These are phyloP conservation scores for Calvatia gigantea DNA, from an alignment of 768 basidiomycete genomes.

Conservation along the genomic window DNA sequence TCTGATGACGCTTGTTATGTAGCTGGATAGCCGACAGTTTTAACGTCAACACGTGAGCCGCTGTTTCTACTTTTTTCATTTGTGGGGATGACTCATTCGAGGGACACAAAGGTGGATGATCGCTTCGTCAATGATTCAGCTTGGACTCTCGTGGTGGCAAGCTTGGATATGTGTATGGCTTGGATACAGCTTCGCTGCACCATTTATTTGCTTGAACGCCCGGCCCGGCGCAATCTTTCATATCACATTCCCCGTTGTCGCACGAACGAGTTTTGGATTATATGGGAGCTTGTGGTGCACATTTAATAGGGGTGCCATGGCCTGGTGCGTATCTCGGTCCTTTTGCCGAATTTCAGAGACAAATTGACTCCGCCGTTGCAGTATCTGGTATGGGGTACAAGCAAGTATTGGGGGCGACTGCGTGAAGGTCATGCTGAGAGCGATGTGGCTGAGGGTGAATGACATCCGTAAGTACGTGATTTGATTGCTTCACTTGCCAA, in stretches of 20 bases:
- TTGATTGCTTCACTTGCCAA: not conserved
- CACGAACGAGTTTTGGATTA: conserved; percentile 73
- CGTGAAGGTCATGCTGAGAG: conserved; percentile 66
- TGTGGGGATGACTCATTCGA: conserved; percentile 5
- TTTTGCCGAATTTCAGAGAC: not conserved
- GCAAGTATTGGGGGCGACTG: conserved; percentile 82
- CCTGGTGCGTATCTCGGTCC: conserved; percentile 44
- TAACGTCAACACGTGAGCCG: conserved; percentile 69
- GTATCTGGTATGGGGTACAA: conserved; percentile 78
- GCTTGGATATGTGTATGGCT: conserved; percentile 81
- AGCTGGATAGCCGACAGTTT: conserved; percentile 83
- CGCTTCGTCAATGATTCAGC: conserved; percentile 68
- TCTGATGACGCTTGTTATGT: conserved; percentile 6
- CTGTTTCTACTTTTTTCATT: not conserved
- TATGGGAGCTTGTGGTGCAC: conserved; percentile 80
- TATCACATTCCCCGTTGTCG: conserved; percentile 72
- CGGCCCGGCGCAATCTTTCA: conserved; percentile 76
- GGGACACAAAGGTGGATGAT: conserved; percentile 62
- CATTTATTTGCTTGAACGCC: conserved; percentile 75
- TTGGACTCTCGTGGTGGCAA: conserved; percentile 80
- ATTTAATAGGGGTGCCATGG: conserved; percentile 72
- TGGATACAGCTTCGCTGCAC: conserved; percentile 55
- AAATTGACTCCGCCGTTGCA: conserved; percentile 18
- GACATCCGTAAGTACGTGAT: conserved; percentile 48
- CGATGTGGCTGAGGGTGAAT: conserved; percentile 75